Conservation (phyloP, 108 stramenopile genomes). For the Craspedostauros australis region DNA sequence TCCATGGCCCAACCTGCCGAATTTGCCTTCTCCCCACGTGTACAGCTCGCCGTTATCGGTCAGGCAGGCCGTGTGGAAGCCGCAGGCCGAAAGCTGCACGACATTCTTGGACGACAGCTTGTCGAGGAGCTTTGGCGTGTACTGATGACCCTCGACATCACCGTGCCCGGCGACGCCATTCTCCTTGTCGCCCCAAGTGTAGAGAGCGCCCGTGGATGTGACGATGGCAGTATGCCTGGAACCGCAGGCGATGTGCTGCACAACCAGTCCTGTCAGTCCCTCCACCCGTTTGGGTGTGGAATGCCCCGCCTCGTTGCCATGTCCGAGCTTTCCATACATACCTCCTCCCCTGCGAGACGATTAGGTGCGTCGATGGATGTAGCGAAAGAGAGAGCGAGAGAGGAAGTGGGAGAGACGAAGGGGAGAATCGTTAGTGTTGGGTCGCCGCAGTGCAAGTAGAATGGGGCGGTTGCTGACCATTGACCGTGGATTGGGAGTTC, state of each 20-base stretch:
- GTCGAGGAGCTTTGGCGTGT: constrained; percentile 82
- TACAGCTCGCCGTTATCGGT: constrained; percentile 79
- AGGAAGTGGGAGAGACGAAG: not conserved
- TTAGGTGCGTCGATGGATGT: too few species aligned
- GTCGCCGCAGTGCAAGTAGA: too few species aligned
- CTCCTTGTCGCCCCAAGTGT: constrained; percentile 86
- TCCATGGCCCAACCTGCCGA: constrained; percentile 90
- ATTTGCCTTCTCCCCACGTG: constrained; percentile 92
- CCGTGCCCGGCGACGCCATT: constrained; percentile 93
- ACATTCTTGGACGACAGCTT: constrained; percentile 65
- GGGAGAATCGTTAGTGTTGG: too few species aligned
- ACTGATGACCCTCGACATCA: constrained; percentile 93
- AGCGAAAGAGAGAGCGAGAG: not conserved
- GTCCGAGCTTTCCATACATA: constrained; percentile 95
- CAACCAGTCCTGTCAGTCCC: constrained; percentile 63
- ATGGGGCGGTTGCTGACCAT: too few species aligned
- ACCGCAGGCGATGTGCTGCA: constrained; percentile 91
- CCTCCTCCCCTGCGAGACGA: constrained; percentile 79
- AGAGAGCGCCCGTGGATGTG: constrained; percentile 70
- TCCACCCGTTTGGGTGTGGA: constrained; percentile 89
- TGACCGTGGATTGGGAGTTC: too few species aligned
- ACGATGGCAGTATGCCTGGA: constrained; percentile 87
- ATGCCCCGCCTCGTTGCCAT: constrained; percentile 90
- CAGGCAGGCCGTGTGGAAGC: constrained; percentile 92
- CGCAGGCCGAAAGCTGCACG: constrained; percentile 89